A percentile compares a stretch with the other conserved stretches of the same genome.
These are phyloP conservation scores for Blepharisma undulans DNA, from an alignment of 169 alveolate genomes.

Conservation along the genomic window DNA sequence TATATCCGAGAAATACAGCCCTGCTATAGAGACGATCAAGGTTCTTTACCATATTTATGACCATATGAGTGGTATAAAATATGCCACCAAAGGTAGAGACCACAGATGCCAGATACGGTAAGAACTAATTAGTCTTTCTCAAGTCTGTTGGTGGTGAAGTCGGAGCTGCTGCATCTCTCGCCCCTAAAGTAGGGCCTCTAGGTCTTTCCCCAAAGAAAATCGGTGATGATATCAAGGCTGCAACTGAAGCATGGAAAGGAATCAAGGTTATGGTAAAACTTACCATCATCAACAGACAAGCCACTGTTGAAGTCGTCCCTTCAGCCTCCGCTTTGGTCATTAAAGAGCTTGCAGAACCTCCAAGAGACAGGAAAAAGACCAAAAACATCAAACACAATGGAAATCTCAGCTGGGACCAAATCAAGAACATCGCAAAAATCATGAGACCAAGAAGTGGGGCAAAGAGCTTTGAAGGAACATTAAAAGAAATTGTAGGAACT, in stretches of 20 bases:
- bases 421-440: constrained; percentile 91
- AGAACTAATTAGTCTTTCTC: constrained; percentile 79
- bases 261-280: constrained; percentile 94
- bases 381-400: constrained; percentile 96
- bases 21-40: constrained; percentile 58
- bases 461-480: constrained; percentile 93
- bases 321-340: constrained; percentile 95
- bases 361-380: constrained; percentile 94
- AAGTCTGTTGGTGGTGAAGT: constrained; percentile 97
- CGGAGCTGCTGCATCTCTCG: constrained; percentile 96
- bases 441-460: constrained; percentile 92
- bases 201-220: constrained; percentile 96
- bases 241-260: constrained; percentile 95
- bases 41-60: constrained; percentile 36
- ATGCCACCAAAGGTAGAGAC: constrained; percentile 1
- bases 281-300: constrained; percentile 90
- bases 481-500: constrained; percentile 97
- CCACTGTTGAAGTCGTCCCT: constrained; percentile 93
- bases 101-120: not conserved
- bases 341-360: constrained; percentile 95
- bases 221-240: constrained; percentile 97
- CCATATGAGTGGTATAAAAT: not conserved
- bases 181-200: constrained; percentile 98
- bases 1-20: constrained; percentile 75
- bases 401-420: constrained; percentile 92